phyloP scores from a whole-genome alignment of 352 stramenopile species.

The Globisporangium canariense region DNA sequence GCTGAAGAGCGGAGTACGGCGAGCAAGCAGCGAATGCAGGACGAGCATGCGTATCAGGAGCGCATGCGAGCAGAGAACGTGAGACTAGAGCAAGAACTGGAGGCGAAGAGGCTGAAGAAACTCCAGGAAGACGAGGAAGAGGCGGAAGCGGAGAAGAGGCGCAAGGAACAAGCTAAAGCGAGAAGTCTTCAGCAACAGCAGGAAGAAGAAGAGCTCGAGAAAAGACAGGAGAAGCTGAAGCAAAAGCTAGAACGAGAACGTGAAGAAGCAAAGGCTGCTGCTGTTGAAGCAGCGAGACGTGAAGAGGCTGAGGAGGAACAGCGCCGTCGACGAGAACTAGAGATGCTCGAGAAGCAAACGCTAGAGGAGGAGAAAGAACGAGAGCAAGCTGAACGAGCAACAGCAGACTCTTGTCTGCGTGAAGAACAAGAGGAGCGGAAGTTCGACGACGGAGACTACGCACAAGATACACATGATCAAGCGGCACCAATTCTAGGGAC shows the following conservation, averaged over 20 bases:
- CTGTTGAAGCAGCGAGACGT: neutral
- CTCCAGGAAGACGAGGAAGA: conserved; percentile 26
- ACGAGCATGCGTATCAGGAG: conserved; percentile 24
- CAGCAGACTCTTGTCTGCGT: neutral
- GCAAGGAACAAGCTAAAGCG: conserved; percentile 16
- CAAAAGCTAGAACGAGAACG: neutral
- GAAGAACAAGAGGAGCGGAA: neutral
- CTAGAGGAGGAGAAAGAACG: conserved; percentile 10
- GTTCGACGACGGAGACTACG: neutral
- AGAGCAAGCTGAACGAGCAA: conserved; percentile 3
- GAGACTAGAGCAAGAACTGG: conserved; percentile 22
- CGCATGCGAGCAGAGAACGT: conserved; percentile 16
- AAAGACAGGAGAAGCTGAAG: conserved; percentile 1
- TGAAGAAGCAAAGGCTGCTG: conserved; percentile 1
- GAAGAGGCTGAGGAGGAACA: neutral
- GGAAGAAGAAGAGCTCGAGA: conserved; percentile 18
- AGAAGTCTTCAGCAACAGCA: conserved; percentile 11
- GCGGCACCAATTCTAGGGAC: neutral
- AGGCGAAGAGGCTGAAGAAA: conserved; percentile 11
- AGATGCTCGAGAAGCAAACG: conserved; percentile 12
- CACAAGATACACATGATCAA: neutral
- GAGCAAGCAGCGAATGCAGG: conserved; percentile 1
- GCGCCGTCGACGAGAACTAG: conserved; percentile 7
- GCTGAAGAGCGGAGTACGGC: conserved; percentile 11
- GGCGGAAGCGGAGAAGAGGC: conserved; percentile 22